Evolutionary conservation across 2,329 filamentous ascomycete species (phyloP).

Genomic region (Balansia obtecta): DNA sequence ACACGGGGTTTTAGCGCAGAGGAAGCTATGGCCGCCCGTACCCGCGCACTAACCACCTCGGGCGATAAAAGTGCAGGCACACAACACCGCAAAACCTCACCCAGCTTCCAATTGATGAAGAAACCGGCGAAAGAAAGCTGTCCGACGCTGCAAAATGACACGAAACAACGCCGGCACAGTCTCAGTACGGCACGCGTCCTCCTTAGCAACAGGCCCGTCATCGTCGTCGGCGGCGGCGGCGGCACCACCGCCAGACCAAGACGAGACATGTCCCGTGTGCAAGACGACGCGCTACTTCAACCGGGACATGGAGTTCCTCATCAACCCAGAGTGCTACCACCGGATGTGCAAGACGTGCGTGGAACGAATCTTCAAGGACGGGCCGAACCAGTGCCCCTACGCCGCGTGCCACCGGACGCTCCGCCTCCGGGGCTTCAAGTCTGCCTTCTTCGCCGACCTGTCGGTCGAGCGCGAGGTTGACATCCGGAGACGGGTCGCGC

Average conservation of each 20-base stretch:
- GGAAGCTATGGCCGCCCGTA: too few species aligned
- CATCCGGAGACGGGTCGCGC: slow-evolving; percentile 66
- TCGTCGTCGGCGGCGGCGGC: too few species aligned
- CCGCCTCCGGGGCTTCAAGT: slow-evolving; percentile 70
- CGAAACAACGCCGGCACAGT: slow-evolving; percentile 13
- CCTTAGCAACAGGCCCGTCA: slow-evolving; percentile 7
- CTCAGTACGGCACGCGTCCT: slow-evolving; percentile 18
- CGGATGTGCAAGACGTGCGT: slow-evolving; percentile 97
- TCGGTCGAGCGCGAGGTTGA: slow-evolving; percentile 87
- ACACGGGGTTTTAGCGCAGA: too few species aligned
- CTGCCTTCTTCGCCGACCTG: slow-evolving; percentile 83
- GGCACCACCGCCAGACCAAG: slow-evolving; percentile 16
- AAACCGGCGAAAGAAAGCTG: too few species aligned
- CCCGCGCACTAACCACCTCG: too few species aligned
- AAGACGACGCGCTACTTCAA: slow-evolving; percentile 95
- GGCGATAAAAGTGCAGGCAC: neutral
- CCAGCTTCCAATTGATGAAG: neutral
- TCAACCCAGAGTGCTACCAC: slow-evolving; percentile 98
- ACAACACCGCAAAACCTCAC: neutral
- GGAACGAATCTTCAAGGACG: slow-evolving; percentile 82
- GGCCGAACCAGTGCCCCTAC: slow-evolving; percentile 85
- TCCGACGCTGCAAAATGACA: too few species aligned
- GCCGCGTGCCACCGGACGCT: slow-evolving; percentile 79
- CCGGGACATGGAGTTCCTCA: slow-evolving; percentile 83
- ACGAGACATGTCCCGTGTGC: slow-evolving; percentile 91